Percentiles rank a stretch among this genome's conserved stretches.
Conservation (phyloP, 1,284 basidiomycete species). For the Singerocomus inundabilis region DNA sequence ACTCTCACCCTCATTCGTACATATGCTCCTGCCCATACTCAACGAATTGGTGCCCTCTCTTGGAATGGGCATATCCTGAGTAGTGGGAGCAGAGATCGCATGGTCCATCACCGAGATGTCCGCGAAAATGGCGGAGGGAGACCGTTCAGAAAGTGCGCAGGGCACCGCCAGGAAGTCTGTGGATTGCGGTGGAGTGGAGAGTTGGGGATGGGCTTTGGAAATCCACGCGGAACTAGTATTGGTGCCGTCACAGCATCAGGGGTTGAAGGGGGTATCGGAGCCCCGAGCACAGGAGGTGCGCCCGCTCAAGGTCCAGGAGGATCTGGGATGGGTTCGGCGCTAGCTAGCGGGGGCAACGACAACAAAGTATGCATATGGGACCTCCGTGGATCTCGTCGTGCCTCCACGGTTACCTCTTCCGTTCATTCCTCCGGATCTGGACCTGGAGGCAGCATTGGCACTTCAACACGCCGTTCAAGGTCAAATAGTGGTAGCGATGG, state of each 20-base stretch:
- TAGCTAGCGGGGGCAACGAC: conserved; percentile 97
- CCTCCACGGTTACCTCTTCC: conserved; percentile 20
- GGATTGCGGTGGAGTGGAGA: conserved; percentile 86
- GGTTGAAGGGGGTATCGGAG: conserved; percentile 23
- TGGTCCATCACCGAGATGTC: conserved; percentile 91
- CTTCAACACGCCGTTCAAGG: conserved; percentile 24
- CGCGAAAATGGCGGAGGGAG: conserved; percentile 62
- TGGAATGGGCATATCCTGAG: conserved; percentile 92
- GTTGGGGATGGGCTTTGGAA: conserved; percentile 29
- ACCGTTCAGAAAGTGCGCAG: conserved; percentile 76
- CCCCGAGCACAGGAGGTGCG: conserved; percentile 24
- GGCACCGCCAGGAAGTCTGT: conserved; percentile 95
- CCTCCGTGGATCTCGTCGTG: conserved; percentile 58
- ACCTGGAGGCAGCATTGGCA: conserved; percentile 26
- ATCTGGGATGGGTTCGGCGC: conserved; percentile 55
- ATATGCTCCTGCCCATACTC: conserved; percentile 84
- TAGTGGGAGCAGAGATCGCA: conserved; percentile 90
- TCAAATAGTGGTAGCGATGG: conserved; percentile 39
- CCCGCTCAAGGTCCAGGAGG: conserved; percentile 29
- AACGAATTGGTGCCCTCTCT: conserved; percentile 89
- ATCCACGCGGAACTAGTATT: conserved; percentile 19
- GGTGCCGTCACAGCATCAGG: conserved; percentile 7
- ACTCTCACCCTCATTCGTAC: conserved; percentile 77
- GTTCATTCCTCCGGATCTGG: conserved; percentile 28
- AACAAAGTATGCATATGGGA: conserved; percentile 99